Evolutionary conservation across 2,329 filamentous ascomycete species (phyloP), one percentile per base, ranked within the genome.

Genomic region (Karstenula rhodostoma): DNA sequence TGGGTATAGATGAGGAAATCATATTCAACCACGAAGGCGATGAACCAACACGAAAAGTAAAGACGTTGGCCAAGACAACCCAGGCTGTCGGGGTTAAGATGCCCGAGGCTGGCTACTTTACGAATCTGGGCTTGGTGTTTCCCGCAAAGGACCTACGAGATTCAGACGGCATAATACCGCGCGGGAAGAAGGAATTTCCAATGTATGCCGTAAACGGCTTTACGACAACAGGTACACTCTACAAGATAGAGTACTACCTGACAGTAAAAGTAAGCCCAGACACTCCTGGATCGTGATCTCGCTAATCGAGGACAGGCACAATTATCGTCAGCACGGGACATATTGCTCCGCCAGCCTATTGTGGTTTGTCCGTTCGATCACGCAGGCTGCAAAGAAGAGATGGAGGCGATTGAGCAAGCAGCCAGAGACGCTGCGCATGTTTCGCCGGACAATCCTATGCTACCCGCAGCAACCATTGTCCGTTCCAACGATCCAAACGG

Each of bases 21-120:
- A 96, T 95, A n/a, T 99, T 92, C 80, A 98, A 99, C 67, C 95
- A 95, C 32, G 94, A 98, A 79, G 95, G 95, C 51, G 95, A 98
- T 73, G 95, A 98, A 75, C 93, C 94, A 29, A 91, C 91, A 33
- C 92, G 92, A 67, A 97, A 96, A 78, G 83, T 93, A 67, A 97
- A 96, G 78, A 91, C 89, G 58, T 82, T 99, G 66, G 90, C 91
- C 27, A 95, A 93, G 77, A 91, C 94, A 69, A 90, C 90, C 1
- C 92, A 97, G 72, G 82, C 84, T 0, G 89, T 99, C 32, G 91
- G 92, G 53, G 87, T 91, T 56, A 96, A 91, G 77, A 84, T 99
- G 80, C 93, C 95, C 2, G 94, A 97, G 74, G 88, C 91, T 4
- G 95, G 95, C 46, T 98, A 95, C 75, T 90, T 94, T 64, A 97